phyloP scores from a whole-genome alignment of 202 grass and related monocot species.

The Dendrocalamus latiflorus region DNA sequence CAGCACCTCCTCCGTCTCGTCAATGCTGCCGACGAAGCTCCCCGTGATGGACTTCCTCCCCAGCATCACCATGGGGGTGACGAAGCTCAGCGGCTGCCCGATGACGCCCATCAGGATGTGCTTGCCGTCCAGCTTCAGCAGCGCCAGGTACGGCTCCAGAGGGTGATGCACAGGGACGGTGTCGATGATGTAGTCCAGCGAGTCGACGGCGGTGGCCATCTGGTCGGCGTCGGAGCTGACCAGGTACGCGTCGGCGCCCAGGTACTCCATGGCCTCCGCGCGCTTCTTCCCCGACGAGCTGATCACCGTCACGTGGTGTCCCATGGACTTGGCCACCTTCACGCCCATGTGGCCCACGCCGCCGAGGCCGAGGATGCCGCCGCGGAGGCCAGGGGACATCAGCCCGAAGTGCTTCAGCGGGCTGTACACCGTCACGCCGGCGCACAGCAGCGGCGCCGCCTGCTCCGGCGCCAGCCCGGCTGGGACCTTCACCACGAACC shows the following conservation, averaged over 20 bases:
- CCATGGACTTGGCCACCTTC: conserved; percentile 84
- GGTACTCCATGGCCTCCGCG: conserved; percentile 69
- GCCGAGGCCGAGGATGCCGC: conserved; percentile 58
- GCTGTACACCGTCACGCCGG: too few relatives aligned
- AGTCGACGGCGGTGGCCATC: conserved; percentile 53
- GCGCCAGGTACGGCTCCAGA: conserved; percentile 74
- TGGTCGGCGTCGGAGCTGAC: conserved; percentile 59
- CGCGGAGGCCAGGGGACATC: conserved; percentile 34
- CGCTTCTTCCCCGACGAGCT: conserved; percentile 85
- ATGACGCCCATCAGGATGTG: conserved; percentile 79
- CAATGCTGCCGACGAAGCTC: conserved; percentile 81
- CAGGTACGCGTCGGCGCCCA: conserved; percentile 84
- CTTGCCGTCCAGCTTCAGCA: conserved; percentile 84
- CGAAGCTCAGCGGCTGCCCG: conserved; percentile 75
- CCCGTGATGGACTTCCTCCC: conserved; percentile 82
- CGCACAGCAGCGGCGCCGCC: conserved; percentile 77
- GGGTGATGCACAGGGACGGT: conserved; percentile 79
- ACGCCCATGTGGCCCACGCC: conserved; percentile 92
- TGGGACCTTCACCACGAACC: conserved; percentile 84
- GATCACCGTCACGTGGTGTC: conserved; percentile 91
- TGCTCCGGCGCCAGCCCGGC: conserved; percentile 66
- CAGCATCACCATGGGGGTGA: conserved; percentile 77
- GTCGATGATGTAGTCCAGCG: conserved; percentile 95
- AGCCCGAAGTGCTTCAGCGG: conserved; percentile 72
- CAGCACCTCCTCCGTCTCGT: conserved; percentile 74